Conservation (phyloP, 1,139 yeast genomes). For the Saccharomyces hybrid region DNA sequence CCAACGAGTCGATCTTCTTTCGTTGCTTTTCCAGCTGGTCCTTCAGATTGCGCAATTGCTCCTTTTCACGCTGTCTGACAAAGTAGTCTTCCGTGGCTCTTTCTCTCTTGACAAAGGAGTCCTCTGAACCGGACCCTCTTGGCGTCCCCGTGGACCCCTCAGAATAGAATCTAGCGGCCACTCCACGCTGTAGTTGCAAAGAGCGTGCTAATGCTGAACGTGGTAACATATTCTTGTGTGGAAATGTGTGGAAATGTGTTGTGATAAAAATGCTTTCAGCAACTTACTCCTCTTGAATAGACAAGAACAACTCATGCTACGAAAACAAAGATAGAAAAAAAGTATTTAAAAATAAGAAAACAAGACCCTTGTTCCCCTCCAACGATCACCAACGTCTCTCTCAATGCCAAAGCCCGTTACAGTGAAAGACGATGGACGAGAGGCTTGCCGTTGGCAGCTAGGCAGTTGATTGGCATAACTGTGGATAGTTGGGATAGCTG, state of each 20-base stretch:
- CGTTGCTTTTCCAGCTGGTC: constrained; percentile 47
- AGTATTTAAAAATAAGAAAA: neutral
- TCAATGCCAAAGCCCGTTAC: neutral
- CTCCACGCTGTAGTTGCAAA: constrained; percentile 18
- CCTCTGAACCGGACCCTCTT: constrained; percentile 41
- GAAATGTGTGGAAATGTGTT: neutral
- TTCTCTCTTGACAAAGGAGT: constrained; percentile 59
- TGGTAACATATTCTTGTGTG: constrained; percentile 20
- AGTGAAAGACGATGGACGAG: neutral
- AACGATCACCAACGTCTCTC: neutral
- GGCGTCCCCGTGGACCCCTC: constrained; percentile 47
- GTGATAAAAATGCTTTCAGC: neutral
- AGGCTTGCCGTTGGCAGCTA: neutral
- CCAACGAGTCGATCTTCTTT: constrained; percentile 35
- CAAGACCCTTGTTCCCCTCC: neutral
- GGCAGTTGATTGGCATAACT: neutral
- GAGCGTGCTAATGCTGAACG: constrained; percentile 30
- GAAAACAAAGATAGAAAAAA: neutral
- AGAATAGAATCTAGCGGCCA: constrained; percentile 38
- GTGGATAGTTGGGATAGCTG: neutral
- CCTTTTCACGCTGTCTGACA: constrained; percentile 55
- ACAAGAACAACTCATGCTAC: neutral
- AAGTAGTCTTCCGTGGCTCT: constrained; percentile 61
- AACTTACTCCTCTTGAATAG: neutral
- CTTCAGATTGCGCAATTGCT: constrained; percentile 46